Base-by-base conservation (phyloP, 1,284 basidiomycete genomes). In the Cryptococcus sp. region DNA sequence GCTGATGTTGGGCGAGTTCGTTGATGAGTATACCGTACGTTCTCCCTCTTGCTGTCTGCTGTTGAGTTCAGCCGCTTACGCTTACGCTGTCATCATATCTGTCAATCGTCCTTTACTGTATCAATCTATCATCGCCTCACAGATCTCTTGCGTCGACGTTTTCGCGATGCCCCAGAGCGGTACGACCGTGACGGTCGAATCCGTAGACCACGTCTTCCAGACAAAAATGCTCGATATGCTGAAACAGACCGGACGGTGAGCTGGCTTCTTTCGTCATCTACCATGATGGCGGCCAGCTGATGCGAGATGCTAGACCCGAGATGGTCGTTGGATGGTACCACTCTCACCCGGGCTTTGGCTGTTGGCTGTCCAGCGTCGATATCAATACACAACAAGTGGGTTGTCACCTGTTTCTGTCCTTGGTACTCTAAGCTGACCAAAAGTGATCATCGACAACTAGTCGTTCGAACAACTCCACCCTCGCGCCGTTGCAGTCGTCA, bases 281-380 rank as follows among this genome's bases (percentile, higher is more conserved):
- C 22, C 11, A 35, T 19, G 47, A 55, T 62, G 27, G 59, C 20
- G 22, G 39, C 40, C 31, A 16, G 53, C 25, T 27, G 40, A 38
- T 22, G 25, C 50, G n/a, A 10, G 40, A 25, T 16, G 17, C 27
- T 72, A 94, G 94, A 69, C 92, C 95, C 50, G 96, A 99, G 82
- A 93, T 90, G 87, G 96, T 99, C 11, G 96, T 99, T 0, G 96
- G 96, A 8, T 99, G 96, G 96, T 99, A 99, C 78, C 96, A 99
- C 80, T 99, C 96, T 50, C 96, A 99, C 82, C 96, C 96, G 54
- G 96, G 96, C 31, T 99, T 99, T 78, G 96, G 96, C 5, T 99
- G 96, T 80, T 99, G 96, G 96, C 82, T 99, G 42, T 96, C 93
- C 51, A 94, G 92, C 69, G 96, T 99, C 42, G 96, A 99, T 81